Base-by-base conservation (phyloP, 805 yeast genomes). In the Hanseniaspora thailandica region DNA sequence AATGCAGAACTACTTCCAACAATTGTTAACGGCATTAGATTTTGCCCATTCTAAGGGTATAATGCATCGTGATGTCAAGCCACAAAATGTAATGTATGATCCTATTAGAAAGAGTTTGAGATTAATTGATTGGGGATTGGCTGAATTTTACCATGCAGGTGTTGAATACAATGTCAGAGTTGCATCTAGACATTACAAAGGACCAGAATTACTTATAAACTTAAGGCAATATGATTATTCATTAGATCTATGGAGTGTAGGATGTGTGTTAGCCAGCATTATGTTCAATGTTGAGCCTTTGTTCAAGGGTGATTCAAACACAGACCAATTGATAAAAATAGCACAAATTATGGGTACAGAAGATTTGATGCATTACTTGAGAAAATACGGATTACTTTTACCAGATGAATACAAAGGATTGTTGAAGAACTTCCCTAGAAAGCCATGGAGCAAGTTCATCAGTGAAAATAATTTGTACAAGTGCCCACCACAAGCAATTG, bases 21-120 rank as follows among this genome's bases (percentile, higher is more conserved):
- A 88, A 69, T 72, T 89, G 58, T 74, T 89, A 61, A 76, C 73
- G 55, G 96, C 96, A 0, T 74, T 89, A 58, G 94, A 89, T 69
- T 88, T 76, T 67, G 82, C 86, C 52, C 97, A 89, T 70, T 84
- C 94, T 5, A 84, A 84, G 82, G 97, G 97, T 35, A 86, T 89
- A 58, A 87, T 87, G 83, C 96, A 87, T 68, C 74, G 96, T 65
- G 96, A 87, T 68, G 96, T 87, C 48, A 87, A 87, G 65, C 96
- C 96, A 10, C 96, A 87, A 66, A 87, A 87, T 63, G 86, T 87
- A 43, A 87, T 87, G 95, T 87, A 87, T 60, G 95, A 88, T 68
- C 95, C 87, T 57, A 69, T 73, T 45, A 63, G 68, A 50, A 76
- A 75, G 59, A 70, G 72, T 39, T 69, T 88, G 62, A 76, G 90